Percentiles rank a stretch among this genome's conserved stretches.
phyloP scores from a whole-genome alignment of 768 basidiomycete genomes.

The Boletales sp. region DNA sequence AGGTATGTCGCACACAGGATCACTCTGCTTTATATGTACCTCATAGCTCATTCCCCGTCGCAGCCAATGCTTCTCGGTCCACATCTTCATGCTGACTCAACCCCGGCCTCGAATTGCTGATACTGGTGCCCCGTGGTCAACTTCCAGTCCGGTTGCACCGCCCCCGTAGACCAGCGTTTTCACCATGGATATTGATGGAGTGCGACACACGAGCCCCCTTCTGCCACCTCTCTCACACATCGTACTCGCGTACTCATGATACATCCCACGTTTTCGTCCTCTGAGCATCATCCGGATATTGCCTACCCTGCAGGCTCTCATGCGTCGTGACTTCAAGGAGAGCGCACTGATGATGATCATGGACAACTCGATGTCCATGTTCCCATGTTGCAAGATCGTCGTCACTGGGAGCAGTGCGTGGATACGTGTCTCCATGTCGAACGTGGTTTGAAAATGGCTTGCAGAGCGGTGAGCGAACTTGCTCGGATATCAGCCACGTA shows the following conservation, averaged over 20 bases:
- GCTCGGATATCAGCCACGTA: slow-evolving; percentile 48
- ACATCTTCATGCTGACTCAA: slow-evolving; percentile 7
- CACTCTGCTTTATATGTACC: neutral
- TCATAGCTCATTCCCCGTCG: slow-evolving; percentile 13
- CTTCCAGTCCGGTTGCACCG: slow-evolving; percentile 10
- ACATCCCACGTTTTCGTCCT: slow-evolving; percentile 17
- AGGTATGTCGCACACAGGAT: neutral
- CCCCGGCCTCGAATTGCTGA: neutral
- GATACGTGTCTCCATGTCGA: slow-evolving; percentile 27
- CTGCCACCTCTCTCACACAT: slow-evolving; percentile 10
- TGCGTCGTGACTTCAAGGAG: slow-evolving; percentile 26
- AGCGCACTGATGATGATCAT: slow-evolving; percentile 45
- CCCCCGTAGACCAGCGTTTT: slow-evolving; percentile 23
- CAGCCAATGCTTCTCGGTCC: neutral
- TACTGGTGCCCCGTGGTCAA: neutral
- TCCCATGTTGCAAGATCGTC: slow-evolving; percentile 36
- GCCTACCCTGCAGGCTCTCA: slow-evolving; percentile 23
- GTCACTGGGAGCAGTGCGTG: slow-evolving; percentile 51
- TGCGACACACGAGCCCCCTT: neutral
- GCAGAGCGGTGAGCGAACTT: slow-evolving; percentile 36
- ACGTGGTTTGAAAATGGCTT: slow-evolving; percentile 1
- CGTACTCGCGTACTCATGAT: slow-evolving; percentile 23
- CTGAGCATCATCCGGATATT: slow-evolving; percentile 15
- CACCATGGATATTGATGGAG: slow-evolving; percentile 6
- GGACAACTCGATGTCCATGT: slow-evolving; percentile 55